These are phyloP conservation scores for Corchorus olitorius DNA, from an alignment of 345 rosid genomes.

Conservation along the genomic window DNA sequence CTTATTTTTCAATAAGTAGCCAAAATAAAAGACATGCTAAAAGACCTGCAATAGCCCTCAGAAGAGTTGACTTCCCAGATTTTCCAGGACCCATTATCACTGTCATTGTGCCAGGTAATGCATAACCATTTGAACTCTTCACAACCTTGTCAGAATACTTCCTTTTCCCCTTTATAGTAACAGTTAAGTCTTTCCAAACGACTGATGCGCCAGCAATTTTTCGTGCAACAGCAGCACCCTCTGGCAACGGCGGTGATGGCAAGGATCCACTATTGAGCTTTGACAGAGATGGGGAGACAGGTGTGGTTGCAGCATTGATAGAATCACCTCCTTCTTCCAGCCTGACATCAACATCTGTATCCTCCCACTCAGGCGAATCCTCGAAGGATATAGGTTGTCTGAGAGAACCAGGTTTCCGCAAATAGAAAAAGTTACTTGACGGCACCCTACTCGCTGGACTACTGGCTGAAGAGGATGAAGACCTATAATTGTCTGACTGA, in stretches of 20 bases:
- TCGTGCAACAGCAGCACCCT: slow-evolving; percentile 56
- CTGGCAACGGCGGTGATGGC: slow-evolving; percentile 77
- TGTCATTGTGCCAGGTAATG: slow-evolving; percentile 95
- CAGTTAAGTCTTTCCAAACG: slow-evolving; percentile 96
- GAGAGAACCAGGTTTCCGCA: slow-evolving; percentile 88
- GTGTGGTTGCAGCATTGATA: slow-evolving; percentile 70
- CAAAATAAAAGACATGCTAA: neutral
- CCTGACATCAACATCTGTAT: slow-evolving; percentile 74
- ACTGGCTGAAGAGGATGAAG: slow-evolving; percentile 96
- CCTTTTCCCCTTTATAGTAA: slow-evolving; percentile 84
- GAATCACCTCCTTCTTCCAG: slow-evolving; percentile 83
- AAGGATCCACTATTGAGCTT: slow-evolving; percentile 84
- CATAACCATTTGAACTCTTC: slow-evolving; percentile 94
- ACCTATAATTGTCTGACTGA: slow-evolving; percentile 89
- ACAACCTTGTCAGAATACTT: slow-evolving; percentile 89
- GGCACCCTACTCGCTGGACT: slow-evolving; percentile 98
- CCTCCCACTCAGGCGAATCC: slow-evolving; percentile 99
- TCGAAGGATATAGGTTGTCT: slow-evolving; percentile 95
- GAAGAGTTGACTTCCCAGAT: slow-evolving; percentile 91
- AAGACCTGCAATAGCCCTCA: slow-evolving; percentile 94
- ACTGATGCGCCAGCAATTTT: slow-evolving; percentile 87
- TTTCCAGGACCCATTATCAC: slow-evolving; percentile 99
- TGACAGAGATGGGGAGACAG: slow-evolving; percentile 82
- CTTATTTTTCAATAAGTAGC: too few relatives aligned
- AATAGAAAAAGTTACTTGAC: slow-evolving; percentile 90